These are phyloP conservation scores for Periconia sp. DNA, from an alignment of 2,329 filamentous ascomycete genomes.

Conservation along the genomic window DNA sequence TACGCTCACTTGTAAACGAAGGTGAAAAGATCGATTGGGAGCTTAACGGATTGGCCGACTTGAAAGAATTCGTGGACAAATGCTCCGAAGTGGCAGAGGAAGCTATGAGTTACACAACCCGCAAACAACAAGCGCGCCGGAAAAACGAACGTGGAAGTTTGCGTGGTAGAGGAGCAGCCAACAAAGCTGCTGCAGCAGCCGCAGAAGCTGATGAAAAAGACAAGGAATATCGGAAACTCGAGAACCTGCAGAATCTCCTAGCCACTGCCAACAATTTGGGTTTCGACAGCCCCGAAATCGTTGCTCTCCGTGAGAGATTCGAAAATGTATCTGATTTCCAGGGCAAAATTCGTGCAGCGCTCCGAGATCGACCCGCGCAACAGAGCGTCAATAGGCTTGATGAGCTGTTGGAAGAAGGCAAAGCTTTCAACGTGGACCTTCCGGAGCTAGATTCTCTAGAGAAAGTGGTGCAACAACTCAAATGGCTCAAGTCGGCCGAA, in stretches of 20 bases:
- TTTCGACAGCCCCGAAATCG: constrained; percentile 92
- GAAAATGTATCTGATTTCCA: constrained; percentile 85
- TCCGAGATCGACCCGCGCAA: constrained; percentile 58
- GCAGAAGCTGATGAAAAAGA: constrained; percentile 82
- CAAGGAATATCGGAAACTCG: constrained; percentile 82
- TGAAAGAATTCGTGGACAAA: constrained; percentile 88
- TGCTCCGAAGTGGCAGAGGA: constrained; percentile 99
- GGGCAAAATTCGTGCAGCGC: constrained; percentile 68
- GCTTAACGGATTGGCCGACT: constrained; percentile 75
- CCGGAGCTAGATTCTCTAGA: constrained; percentile 84
- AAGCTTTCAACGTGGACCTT: constrained; percentile 86
- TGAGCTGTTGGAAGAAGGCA: constrained; percentile 86
- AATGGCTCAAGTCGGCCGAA: constrained; percentile 81
- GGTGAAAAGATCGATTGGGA: constrained; percentile 95
- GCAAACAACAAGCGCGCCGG: constrained; percentile 95
- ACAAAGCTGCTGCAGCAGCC: constrained; percentile 50
- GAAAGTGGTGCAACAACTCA: constrained; percentile 77
- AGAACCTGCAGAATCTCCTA: constrained; percentile 84
- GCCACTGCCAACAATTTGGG: constrained; percentile 81
- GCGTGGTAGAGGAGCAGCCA: constrained; percentile 69
- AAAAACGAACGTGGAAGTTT: constrained; percentile 89
- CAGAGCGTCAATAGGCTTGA: constrained; percentile 73
- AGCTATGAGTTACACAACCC: constrained; percentile 91
- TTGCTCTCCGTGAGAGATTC: constrained; percentile 79
- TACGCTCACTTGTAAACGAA: constrained; percentile 83